Base-by-base conservation (phyloP, 208 protist species). In the Trypanosoma vivax region DNA sequence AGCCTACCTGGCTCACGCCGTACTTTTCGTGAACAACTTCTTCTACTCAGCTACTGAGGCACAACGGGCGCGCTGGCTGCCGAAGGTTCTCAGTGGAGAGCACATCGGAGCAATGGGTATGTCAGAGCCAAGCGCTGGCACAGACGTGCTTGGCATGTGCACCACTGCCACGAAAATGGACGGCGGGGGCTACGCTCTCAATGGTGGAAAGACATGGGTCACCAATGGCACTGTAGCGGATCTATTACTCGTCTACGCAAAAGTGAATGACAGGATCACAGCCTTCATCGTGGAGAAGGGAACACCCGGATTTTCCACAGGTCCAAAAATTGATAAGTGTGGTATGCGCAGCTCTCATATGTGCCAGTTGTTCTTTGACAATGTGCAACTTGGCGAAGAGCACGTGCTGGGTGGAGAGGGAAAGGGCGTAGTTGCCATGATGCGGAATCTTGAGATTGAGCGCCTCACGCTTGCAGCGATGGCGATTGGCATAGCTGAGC, bases 161-260 rank as follows among this genome's bases (percentile, higher is more conserved):
- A 90, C 88, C 7, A 80, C 31, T 16, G 97, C 96, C 3, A 81
- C 66, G 24, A 82, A 83, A 50, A 65, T 92, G 31, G 83, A 69
- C 21, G 60, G 68, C 23, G 74, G 70, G 29, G 34, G 66, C 35
- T 97, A 91, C 66, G 55, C 96, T 11, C 72, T 98, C 10, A 98
- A 98, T 60, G 96, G 97, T 24, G 94, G 73, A 48, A 99, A 98
- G 73, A 96, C 97, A 48, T 98, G 95, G 94, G 98, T 98, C 49
- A 98, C 97, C 2, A 99, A 99, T 63, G 97, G 94, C 5, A 90
- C 91, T 16, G 84, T 96, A 50, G 97, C 94, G 6, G 94, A 98
- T 65, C 76, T 97, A 33, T 80, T 92, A 18, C 73, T 99, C 38
- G 83, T 98, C 29, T 98, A 98, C 73, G 96, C 95, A 2, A 98